These are phyloP conservation scores for Oenanthe sinensis DNA, from an alignment of 129 eudicot genomes.

Conservation along the genomic window DNA sequence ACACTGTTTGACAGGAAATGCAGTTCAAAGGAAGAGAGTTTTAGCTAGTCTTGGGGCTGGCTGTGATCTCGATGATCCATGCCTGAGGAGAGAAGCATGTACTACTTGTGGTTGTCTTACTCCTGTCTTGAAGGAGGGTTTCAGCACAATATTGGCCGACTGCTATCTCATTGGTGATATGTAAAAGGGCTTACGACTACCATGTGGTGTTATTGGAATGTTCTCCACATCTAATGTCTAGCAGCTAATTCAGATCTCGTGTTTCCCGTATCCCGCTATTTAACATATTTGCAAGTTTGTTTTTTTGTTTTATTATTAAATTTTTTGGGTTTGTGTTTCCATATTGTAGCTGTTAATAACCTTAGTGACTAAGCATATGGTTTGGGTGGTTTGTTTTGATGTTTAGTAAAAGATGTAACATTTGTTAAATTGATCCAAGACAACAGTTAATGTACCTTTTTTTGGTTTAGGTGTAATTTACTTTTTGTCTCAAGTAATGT, in stretches of 20 bases:
- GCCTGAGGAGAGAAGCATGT: background rate
- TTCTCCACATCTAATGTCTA: background rate
- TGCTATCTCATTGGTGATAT: background rate
- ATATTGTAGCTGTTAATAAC: background rate
- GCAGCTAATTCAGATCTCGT: background rate
- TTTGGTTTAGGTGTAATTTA: background rate
- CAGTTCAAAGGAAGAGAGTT: constrained; percentile 8
- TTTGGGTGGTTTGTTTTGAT: background rate
- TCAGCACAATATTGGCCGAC: background rate
- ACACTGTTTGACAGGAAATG: constrained; percentile 7
- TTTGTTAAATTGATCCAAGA: background rate
- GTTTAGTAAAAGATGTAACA: background rate
- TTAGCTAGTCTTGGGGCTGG: background rate
- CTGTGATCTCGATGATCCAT: background rate
- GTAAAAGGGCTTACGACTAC: background rate
- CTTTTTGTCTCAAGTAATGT: background rate
- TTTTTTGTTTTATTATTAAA: background rate
- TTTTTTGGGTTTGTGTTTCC: background rate
- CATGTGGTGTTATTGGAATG: background rate
- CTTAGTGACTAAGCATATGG: background rate
- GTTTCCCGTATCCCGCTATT: background rate
- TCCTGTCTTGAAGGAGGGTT: background rate
- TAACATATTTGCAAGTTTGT: background rate
- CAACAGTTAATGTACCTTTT: background rate
- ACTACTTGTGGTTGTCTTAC: background rate